Percentiles rank a stretch among this genome's conserved stretches.
Evolutionary conservation across 2,329 filamentous ascomycete species (phyloP).

Genomic region (Ophiostoma sp.): DNA sequence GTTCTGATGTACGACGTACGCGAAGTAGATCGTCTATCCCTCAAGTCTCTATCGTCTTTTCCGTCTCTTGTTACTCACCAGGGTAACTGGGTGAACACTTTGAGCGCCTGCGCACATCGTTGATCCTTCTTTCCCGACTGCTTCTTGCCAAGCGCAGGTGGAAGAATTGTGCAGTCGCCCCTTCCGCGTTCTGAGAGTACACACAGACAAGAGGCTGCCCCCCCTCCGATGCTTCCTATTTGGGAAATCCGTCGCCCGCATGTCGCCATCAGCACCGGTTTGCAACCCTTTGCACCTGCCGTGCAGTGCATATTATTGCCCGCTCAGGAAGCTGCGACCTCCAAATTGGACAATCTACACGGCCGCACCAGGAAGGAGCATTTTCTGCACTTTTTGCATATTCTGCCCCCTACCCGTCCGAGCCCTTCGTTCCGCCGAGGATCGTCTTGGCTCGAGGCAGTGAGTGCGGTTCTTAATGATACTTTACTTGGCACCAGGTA

Average conservation of each 20-base stretch:
- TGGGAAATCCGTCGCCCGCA: background rate
- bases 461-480: background rate
- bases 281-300: background rate
- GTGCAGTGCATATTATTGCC: constrained; percentile 5
- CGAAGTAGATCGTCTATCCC: background rate
- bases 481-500: background rate
- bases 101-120: background rate
- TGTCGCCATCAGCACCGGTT: background rate
- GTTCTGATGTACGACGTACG: background rate
- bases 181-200: background rate
- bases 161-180: background rate
- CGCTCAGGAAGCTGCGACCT: background rate
- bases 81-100: no score
- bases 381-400: background rate
- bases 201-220: background rate
- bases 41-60: background rate
- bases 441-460: background rate
- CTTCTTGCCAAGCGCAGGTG: background rate
- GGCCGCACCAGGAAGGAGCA: background rate
- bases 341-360: background rate
- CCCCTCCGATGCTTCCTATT: constrained; percentile 14
- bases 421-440: background rate
- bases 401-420: background rate
- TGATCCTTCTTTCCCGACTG: background rate
- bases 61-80: background rate